phyloP scores from a whole-genome alignment of 2,329 filamentous ascomycete species.

The Alternaria burnsii region DNA sequence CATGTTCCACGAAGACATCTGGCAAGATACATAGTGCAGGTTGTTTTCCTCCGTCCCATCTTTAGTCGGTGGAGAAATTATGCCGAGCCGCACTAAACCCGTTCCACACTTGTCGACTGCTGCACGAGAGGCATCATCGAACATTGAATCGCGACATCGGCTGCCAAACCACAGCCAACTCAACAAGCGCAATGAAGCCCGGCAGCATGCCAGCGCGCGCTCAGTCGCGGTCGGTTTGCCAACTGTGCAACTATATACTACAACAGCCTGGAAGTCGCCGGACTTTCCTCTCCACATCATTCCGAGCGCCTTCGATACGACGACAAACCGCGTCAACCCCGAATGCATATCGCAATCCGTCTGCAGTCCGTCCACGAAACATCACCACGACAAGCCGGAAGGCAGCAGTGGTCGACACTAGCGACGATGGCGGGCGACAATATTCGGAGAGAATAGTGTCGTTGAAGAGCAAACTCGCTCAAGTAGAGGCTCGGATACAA shows the following conservation, averaged over 20 bases:
- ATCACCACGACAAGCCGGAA: conserved; percentile 31
- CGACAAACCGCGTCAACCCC: conserved; percentile 27
- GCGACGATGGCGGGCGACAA: conserved; percentile 18
- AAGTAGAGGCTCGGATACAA: conserved; percentile 39
- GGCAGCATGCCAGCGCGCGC: conserved; percentile 36
- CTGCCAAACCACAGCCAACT: neutral
- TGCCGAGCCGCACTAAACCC: neutral
- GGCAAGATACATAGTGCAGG: neutral
- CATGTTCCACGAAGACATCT: neutral
- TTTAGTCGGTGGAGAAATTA: neutral
- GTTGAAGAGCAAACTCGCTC: conserved; percentile 32
- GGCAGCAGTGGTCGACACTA: conserved; percentile 25
- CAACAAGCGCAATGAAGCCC: conserved; percentile 38
- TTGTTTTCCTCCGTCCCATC: neutral
- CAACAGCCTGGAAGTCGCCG: conserved; percentile 42
- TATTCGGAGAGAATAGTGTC: conserved; percentile 32
- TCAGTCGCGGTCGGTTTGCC: conserved; percentile 43
- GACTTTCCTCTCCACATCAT: conserved; percentile 34
- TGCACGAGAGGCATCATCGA: neutral
- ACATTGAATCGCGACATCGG: neutral
- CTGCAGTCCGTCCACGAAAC: conserved; percentile 16
- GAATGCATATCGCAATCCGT: neutral
- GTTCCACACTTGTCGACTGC: neutral
- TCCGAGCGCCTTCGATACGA: conserved; percentile 37
- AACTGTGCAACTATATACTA: conserved; percentile 45